Evolutionary conservation across 169 alveolate genomes (phyloP).

Genomic region (Babesia ovata): DNA sequence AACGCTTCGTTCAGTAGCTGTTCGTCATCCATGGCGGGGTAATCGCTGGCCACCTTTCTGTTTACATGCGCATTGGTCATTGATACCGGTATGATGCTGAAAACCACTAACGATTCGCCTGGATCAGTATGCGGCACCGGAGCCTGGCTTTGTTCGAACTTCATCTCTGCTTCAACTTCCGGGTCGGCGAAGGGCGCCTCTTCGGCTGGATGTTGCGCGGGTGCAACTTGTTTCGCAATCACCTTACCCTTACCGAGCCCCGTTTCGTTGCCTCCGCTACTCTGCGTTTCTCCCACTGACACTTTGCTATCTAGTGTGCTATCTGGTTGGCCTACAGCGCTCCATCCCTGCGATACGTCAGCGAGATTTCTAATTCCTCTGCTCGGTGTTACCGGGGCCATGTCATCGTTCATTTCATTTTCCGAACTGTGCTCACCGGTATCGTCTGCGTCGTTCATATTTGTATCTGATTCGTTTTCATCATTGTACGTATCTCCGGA

Average conservation of each 20-base stretch:
- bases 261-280: no score
- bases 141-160: neutral
- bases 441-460: no score
- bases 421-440: no score
- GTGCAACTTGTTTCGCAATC: neutral
- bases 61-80: neutral
- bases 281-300: no score
- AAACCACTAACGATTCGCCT: neutral
- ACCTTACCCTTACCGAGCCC: neutral
- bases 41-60: neutral
- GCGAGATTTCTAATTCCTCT: no score
- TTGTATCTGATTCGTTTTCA: no score
- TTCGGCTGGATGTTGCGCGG: neutral
- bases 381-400: no score
- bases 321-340: no score
- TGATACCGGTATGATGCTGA: conserved; percentile 3
- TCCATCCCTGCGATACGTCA: no score
- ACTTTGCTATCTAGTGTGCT: no score
- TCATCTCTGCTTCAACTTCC: conserved; percentile 1
- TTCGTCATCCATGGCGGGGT: neutral
- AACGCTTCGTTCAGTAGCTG: neutral
- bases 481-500: no score
- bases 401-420: no score
- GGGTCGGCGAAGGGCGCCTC: neutral
- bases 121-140: neutral